phyloP scores from a whole-genome alignment of 2,329 filamentous ascomycete species.

The Knufia petricola region DNA sequence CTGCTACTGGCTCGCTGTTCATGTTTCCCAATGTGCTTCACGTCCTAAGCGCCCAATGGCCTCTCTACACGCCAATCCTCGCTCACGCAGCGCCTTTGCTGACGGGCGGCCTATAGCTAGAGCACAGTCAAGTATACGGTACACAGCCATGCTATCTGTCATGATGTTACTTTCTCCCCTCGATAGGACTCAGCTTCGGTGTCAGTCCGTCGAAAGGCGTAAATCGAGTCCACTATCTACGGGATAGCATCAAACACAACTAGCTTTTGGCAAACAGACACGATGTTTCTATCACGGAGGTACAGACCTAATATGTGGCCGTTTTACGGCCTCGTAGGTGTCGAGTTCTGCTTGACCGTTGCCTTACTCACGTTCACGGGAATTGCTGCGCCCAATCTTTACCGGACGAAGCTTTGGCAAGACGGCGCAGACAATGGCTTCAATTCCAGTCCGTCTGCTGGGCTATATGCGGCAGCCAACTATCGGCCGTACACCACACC shows the following conservation, averaged over 20 bases:
- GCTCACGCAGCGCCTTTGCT: slow-evolving; percentile 1
- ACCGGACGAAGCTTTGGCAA: slow-evolving; percentile 52
- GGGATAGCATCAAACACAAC: background rate
- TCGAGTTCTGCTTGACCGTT: slow-evolving; percentile 50
- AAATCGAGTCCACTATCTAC: background rate
- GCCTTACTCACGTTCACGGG: slow-evolving; percentile 51
- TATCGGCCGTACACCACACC: slow-evolving; percentile 46
- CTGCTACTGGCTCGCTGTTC: background rate
- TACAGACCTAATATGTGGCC: slow-evolving; percentile 42
- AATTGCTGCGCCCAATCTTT: slow-evolving; percentile 52
- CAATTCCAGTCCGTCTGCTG: slow-evolving; percentile 49
- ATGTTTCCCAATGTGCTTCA: background rate
- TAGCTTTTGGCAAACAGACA: slow-evolving; percentile 2
- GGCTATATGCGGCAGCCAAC: slow-evolving; percentile 51
- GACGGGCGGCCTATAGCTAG: background rate
- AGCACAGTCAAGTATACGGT: background rate
- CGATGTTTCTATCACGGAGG: slow-evolving; percentile 42
- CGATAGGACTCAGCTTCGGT: background rate
- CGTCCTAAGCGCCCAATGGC: background rate
- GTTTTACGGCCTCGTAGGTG: slow-evolving; percentile 42
- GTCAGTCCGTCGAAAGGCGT: background rate
- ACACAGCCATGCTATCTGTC: background rate
- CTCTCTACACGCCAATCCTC: background rate
- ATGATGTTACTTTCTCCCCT: background rate
- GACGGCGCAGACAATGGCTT: slow-evolving; percentile 53